Evolutionary conservation across 2,329 filamentous ascomycete genomes (phyloP), one percentile per base, ranked within the genome.

Genomic region (Fusarium fujikuroi): DNA sequence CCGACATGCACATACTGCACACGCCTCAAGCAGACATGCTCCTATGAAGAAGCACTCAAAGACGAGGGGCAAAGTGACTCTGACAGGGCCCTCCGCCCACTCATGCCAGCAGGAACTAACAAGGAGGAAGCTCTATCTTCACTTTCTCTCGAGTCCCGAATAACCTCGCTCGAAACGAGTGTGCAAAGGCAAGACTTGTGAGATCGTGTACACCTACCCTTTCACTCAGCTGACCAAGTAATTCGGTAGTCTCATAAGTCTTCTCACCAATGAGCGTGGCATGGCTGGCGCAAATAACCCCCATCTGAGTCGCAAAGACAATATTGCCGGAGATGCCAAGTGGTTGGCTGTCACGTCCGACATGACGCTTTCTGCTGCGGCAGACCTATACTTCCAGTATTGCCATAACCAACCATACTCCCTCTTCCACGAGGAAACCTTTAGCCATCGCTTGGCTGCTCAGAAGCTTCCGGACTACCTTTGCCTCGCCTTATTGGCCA

Each of bases 381-480:
- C 47, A 34, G 47, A 50, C 21, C 3, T 34, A 2, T 23, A 50
- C 16, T 50, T 34, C 14, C 47, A 34, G 11, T 50, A 19, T 16
- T 50, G 30, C 30, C n/a, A 50, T 30, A 50, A 34, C 3, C 47
- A 50, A 14, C 47, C 47, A 50, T 50, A 50, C 47, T 50, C 47
- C 7, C 30, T 50, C 15, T 50, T 50, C 11, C 30, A 34, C 4
- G 47, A 50, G 10, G 21, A 14, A 4, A 23, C 9, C 11, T 34
- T 50, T 34, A 30, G 47, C n/a, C 30, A 14, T 18, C 21, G 47
- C 10, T 19, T 50, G 30, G 47, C 7, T 19, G 9, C 47, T 34
- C 47, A 34, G 3, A 34, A 30, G 21, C 47, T 50, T 16, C 47
- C 47, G 9, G 21, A 50, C 4, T 50, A 50, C 21, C 47, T 50